Evolutionary conservation across 2,329 filamentous ascomycete species (phyloP), one percentile per base, ranked within the genome.

Genomic region (Fusarium dimerum): DNA sequence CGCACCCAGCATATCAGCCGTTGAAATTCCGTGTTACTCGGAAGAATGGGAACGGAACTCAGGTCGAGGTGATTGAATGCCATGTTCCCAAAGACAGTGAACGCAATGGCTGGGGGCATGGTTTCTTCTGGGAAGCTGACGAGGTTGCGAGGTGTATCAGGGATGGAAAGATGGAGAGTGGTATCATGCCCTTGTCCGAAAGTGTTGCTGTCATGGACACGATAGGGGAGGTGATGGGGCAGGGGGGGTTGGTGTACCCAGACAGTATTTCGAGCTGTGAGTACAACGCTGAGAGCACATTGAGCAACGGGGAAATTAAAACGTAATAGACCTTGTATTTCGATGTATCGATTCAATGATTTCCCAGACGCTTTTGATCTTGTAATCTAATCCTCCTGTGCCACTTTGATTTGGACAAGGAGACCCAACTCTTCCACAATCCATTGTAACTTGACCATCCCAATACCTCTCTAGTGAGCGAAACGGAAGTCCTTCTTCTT

Each of bases 61-160:
- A 20, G 20, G 43, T 40, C n/a, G 39, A 47, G 9, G 43, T 15
- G 30, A 12, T 30, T 15, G 44, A 51, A 6, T 40, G 40, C 20
- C 39, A 32, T 6, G 18, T 43, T 26, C 47, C 26, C 32, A 34
- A 45, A 13, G 45, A 42, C 64, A 71, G 71, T 2, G 41, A 36
- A 9, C 45, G 48, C 2, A 26, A 17, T 29, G 39, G 45, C 5
- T 43, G 48, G 41, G 90, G 89, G 13, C 85, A 89, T 55, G 90
- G 90, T 41, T 92, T 94, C 87, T 92, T 90, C 73, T 92, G 87
- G 85, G 88, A 92, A 69, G 89, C 89, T 1, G 89, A 92, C 68
- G 89, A 90, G 74, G 86, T 83, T 59, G 89, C 85, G n/a, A 78
- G 84, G 41, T 74, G 71, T 51, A 52, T 54, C 16, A 38, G 52